These are phyloP conservation scores for Lachnellula subtilissima DNA, from an alignment of 2,329 filamentous ascomycete genomes.

Conservation along the genomic window DNA sequence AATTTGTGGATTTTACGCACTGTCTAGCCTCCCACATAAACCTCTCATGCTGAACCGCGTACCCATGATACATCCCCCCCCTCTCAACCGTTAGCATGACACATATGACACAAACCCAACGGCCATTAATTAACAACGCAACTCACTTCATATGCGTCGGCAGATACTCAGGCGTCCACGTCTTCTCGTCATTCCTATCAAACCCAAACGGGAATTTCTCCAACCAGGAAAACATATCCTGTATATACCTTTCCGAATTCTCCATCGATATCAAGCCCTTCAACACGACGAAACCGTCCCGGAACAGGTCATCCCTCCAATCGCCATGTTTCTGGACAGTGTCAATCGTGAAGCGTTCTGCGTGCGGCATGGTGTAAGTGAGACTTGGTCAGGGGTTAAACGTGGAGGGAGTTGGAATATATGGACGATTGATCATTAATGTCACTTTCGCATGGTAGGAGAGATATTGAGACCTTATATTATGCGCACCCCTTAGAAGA, in stretches of 20 bases:
- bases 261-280: slow-evolving; percentile 40
- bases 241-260: slow-evolving; percentile 29
- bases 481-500: too few relatives aligned
- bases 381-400: neutral
- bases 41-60: slow-evolving; percentile 36
- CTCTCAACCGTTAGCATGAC: slow-evolving; percentile 19
- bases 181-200: slow-evolving; percentile 32
- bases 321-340: slow-evolving; percentile 7
- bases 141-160: slow-evolving; percentile 18
- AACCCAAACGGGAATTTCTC: slow-evolving; percentile 30
- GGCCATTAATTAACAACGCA: too few relatives aligned
- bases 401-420: neutral
- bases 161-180: slow-evolving; percentile 32
- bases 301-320: slow-evolving; percentile 12
- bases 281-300: slow-evolving; percentile 39
- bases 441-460: too few relatives aligned
- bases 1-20: too few relatives aligned
- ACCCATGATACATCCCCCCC: slow-evolving; percentile 37
- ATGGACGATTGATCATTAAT: neutral
- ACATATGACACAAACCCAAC: too few relatives aligned
- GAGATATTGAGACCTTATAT: too few relatives aligned
- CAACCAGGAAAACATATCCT: slow-evolving; percentile 20
- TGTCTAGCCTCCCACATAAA: slow-evolving; percentile 36
- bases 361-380: slow-evolving; percentile 1
- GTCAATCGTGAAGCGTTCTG: neutral